Base-by-base conservation (phyloP, 179 eudicot species). In the Heliamphora pulchella region DNA sequence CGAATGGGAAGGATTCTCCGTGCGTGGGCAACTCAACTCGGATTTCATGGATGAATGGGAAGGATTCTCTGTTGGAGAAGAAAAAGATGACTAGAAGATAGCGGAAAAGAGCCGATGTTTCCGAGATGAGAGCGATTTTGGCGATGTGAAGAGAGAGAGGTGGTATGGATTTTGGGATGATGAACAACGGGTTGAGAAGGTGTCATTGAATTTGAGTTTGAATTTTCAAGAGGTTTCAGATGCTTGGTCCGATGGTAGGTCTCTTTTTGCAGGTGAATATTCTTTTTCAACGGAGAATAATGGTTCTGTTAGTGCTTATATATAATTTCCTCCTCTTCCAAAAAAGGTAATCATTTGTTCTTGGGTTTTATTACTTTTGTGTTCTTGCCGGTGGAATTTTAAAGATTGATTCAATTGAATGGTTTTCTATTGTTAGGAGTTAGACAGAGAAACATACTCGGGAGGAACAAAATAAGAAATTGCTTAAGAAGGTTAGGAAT, bases 221-320 rank as follows among this genome's bases (percentile, higher is more conserved):
- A 88, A 87, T 78, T 86, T 87, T 84, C 86, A 88, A 58, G 84
- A 84, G 63, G 90, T 90, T 10, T 82, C 88, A 77, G 89, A 88
- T 82, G 91, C 93, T 43, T 88, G 93, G 93, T 88, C 90, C 18
- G 85, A 84, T 53, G 80, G 88, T 6, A 80, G 87, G 70, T 50
- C 91, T 41, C 89, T 78, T 82, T 81, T 84, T 76, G 84, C 89
- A 1, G 80, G 83, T 50, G 78, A 67, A 3, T 75, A 17, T 50
- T 58, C 86, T 51, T 78, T 54, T 50, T 79, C 80, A 14, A 39
- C 72, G 55, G 22, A 83, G 17, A 82, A 81, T 54, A 78, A 80
- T 69, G 61, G 70, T 84, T 87, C 86, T 82, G 91, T 89, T 62
- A 84, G 89, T 87, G n/a, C 58, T 51, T 47, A 13, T 31, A 31